Percentiles rank a stretch among this genome's conserved stretches.
Conservation (phyloP, 768 basidiomycete genomes). For the Leccinum truebloodii region DNA sequence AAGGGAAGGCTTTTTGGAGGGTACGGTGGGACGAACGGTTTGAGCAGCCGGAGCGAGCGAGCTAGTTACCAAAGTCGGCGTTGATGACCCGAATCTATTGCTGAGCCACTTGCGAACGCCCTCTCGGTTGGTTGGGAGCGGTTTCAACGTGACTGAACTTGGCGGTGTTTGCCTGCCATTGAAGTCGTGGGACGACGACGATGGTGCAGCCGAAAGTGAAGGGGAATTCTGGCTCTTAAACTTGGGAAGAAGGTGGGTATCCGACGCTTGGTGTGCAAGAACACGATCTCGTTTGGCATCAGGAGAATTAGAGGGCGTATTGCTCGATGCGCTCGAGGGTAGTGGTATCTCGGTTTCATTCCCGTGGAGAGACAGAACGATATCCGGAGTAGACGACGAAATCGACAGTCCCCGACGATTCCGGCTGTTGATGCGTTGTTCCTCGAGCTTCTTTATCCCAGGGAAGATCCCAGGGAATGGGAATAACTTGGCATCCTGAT, state of each 20-base stretch:
- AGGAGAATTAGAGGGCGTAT: conserved; percentile 49
- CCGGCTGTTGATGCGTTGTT: conserved; percentile 58
- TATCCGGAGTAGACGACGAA: conserved; percentile 52
- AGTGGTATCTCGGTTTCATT: conserved; percentile 46
- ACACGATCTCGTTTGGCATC: conserved; percentile 59
- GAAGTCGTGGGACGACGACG: conserved; percentile 54
- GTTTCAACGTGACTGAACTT: conserved; percentile 37
- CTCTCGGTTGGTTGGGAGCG: conserved; percentile 71
- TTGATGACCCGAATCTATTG: conserved; percentile 51
- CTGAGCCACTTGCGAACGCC: conserved; percentile 82
- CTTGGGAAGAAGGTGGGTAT: conserved; percentile 61
- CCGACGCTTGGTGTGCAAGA: conserved; percentile 68
- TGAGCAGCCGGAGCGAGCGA: conserved; percentile 34
- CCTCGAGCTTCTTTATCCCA: conserved; percentile 77
- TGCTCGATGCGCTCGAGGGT: conserved; percentile 50
- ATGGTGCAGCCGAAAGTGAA: conserved; percentile 42
- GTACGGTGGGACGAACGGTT: conserved; percentile 38
- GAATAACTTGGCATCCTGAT: conserved; percentile 69
- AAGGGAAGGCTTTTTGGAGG: conserved; percentile 63
- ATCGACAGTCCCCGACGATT: conserved; percentile 51
- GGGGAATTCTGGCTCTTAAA: conserved; percentile 45
- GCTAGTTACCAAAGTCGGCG: conserved; percentile 40
- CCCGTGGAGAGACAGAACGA: conserved; percentile 44
- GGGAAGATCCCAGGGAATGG: conserved; percentile 95
- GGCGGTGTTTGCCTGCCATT: conserved; percentile 37